Evolutionary conservation across 768 basidiomycete species (phyloP).

Genomic region (Leucosporidium creatinivorum): DNA sequence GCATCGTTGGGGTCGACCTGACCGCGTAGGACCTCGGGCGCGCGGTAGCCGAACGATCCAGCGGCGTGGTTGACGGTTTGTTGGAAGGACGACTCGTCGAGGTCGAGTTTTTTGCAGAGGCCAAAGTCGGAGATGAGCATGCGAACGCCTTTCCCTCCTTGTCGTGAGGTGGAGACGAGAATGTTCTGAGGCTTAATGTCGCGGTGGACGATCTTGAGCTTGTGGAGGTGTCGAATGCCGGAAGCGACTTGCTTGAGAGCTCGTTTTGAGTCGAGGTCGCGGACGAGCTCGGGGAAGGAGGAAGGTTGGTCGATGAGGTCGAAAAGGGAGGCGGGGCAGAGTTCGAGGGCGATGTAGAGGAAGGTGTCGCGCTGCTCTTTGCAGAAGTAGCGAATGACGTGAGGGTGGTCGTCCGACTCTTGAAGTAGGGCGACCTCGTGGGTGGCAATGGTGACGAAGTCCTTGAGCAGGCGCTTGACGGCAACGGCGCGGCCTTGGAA

Average conservation of each 20-base stretch:
- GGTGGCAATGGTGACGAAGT: slow-evolving; percentile 88
- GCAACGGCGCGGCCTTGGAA: slow-evolving; percentile 96
- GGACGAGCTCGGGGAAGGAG: slow-evolving; percentile 61
- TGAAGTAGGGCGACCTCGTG: slow-evolving; percentile 92
- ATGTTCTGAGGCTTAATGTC: slow-evolving; percentile 99
- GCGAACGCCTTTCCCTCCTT: slow-evolving; percentile 50
- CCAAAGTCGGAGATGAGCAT: slow-evolving; percentile 98
- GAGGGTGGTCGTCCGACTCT: slow-evolving; percentile 95
- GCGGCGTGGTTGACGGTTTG: slow-evolving; percentile 86
- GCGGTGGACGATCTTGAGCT: slow-evolving; percentile 90
- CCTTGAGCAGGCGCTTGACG: slow-evolving; percentile 90
- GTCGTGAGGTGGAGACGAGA: slow-evolving; percentile 59
- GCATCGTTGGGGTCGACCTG: slow-evolving; percentile 76
- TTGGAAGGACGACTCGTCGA: slow-evolving; percentile 92
- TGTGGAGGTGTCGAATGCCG: slow-evolving; percentile 83
- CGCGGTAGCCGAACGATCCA: slow-evolving; percentile 94
- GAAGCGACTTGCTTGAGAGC: slow-evolving; percentile 78
- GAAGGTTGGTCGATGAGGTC: slow-evolving; percentile 77
- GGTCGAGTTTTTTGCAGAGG: slow-evolving; percentile 85
- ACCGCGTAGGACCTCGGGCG: slow-evolving; percentile 88
- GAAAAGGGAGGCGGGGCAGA: slow-evolving; percentile 82
- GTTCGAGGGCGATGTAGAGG: slow-evolving; percentile 93
- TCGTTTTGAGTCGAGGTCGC: slow-evolving; percentile 74
- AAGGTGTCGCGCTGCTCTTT: slow-evolving; percentile 90
- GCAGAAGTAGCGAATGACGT: slow-evolving; percentile 97